A percentile compares a stretch with the other conserved stretches of the same genome.
These are phyloP conservation scores for Tulasnella sp. DNA, from an alignment of 768 basidiomycete species.

Conservation along the genomic window DNA sequence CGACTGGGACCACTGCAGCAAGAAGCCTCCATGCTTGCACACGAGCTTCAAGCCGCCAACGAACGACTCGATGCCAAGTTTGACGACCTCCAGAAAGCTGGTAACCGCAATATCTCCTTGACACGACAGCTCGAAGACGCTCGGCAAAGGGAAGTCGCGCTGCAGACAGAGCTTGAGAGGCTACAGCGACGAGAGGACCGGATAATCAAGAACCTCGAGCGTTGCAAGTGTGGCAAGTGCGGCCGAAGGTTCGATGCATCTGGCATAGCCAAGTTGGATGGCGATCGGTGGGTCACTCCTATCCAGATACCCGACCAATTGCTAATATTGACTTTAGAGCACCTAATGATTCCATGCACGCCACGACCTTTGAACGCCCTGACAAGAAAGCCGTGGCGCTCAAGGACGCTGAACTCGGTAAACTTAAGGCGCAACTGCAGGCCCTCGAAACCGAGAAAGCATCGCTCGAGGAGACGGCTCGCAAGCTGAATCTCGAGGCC, in stretches of 20 bases:
- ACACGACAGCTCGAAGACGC: constrained; percentile 51
- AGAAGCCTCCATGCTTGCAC: background rate
- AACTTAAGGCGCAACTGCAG: constrained; percentile 64
- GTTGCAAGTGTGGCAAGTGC: constrained; percentile 29
- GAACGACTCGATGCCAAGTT: constrained; percentile 85
- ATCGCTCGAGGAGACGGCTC: constrained; percentile 63
- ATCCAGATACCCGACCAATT: background rate
- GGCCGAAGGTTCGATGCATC: constrained; percentile 29
- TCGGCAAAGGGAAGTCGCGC: constrained; percentile 48
- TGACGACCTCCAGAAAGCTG: constrained; percentile 77
- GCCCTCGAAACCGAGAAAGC: constrained; percentile 70
- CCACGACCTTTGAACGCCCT: constrained; percentile 18
- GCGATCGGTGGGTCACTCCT: background rate
- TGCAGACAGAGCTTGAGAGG: constrained; percentile 68
- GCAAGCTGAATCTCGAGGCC: constrained; percentile 5
- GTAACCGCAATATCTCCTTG: constrained; percentile 54
- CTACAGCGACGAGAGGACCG: constrained; percentile 61
- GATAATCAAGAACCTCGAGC: constrained; percentile 23
- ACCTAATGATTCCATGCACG: constrained; percentile 4
- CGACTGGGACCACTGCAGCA: constrained; percentile 1
- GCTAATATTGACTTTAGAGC: background rate
- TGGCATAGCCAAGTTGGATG: background rate
- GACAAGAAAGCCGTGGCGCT: constrained; percentile 41
- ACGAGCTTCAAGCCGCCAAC: constrained; percentile 50
- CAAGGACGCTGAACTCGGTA: constrained; percentile 60